Percentiles rank a stretch among this genome's conserved stretches.
These are phyloP conservation scores for Agaricus subrufescens DNA, from an alignment of 768 basidiomycete genomes.

Conservation along the genomic window DNA sequence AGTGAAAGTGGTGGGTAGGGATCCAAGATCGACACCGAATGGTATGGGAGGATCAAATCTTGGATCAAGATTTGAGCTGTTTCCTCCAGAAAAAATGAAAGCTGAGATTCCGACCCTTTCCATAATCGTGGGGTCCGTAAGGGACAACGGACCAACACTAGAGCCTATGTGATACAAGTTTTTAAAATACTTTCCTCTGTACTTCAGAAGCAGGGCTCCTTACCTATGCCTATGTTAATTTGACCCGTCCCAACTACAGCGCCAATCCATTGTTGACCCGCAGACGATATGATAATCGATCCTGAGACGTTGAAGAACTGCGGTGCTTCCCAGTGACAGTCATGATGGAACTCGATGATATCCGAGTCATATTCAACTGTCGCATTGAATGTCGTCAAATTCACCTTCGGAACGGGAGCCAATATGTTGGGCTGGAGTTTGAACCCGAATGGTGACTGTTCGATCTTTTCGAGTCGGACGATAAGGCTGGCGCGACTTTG, in stretches of 20 bases:
- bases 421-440: constrained; percentile 1
- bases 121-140: not conserved
- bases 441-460: constrained; percentile 4
- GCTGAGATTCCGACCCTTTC: not conserved
- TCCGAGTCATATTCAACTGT: constrained; percentile 4
- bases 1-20: constrained; percentile 3
- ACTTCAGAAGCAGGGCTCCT: too few relatives aligned
- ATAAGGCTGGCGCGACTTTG: constrained; percentile 1
- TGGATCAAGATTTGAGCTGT: not conserved
- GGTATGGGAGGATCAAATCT: not conserved
- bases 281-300: not conserved
- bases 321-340: constrained; percentile 8
- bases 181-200: too few relatives aligned
- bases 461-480: constrained; percentile 2
- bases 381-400: not conserved
- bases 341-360: constrained; percentile 3
- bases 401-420: not conserved
- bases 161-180: not conserved
- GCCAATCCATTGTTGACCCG: not conserved
- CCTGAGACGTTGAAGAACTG: not conserved
- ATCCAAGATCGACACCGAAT: constrained; percentile 5
- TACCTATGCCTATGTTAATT: too few relatives aligned
- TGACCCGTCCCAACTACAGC: too few relatives aligned
- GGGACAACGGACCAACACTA: not conserved
- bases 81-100: constrained; percentile 6